Conservation (phyloP, 1,139 yeast species). For the Hansenula anomala region DNA sequence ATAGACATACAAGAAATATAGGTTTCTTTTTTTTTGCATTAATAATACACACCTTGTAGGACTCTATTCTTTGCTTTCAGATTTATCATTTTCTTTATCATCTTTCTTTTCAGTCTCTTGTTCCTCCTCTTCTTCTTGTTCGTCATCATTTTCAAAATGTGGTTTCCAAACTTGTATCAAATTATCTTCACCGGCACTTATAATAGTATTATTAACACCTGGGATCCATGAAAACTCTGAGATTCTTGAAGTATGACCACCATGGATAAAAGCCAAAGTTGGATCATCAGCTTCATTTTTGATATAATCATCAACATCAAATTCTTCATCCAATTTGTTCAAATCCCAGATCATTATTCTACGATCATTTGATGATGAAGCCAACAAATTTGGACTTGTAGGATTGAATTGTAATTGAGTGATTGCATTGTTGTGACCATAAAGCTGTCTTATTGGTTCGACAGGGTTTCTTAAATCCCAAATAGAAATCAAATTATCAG, state of each 20-base stretch:
- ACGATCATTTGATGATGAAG: conserved; percentile 61
- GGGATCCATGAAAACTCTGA: conserved; percentile 76
- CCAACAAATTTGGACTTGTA: conserved; percentile 48
- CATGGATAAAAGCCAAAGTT: conserved; percentile 64
- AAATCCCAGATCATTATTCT: conserved; percentile 66
- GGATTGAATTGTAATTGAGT: conserved; percentile 73
- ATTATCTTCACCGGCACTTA: conserved; percentile 77
- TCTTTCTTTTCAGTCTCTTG: conserved; percentile 22
- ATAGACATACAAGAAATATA: too few relatives aligned
- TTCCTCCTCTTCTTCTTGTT: conserved; percentile 33
- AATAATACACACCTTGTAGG: not conserved
- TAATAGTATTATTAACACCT: conserved; percentile 63
- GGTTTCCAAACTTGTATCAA: conserved; percentile 78
- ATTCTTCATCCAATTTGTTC: conserved; percentile 35
- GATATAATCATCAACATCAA: conserved; percentile 32
- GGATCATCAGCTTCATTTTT: conserved; percentile 50
- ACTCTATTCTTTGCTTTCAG: not conserved
- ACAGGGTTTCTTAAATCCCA: conserved; percentile 57
- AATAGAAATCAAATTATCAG: conserved; percentile 44
- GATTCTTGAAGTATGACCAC: conserved; percentile 77
- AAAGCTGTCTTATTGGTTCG: conserved; percentile 24
- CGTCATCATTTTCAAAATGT: conserved; percentile 40
- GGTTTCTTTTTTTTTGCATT: not conserved
- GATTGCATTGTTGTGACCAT: conserved; percentile 53
- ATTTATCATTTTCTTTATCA: conserved; percentile 25